Evolutionary conservation across 2,329 filamentous ascomycete species (phyloP), one percentile per base, ranked within the genome.

Genomic region (Paracorniculantispora psalliotae): DNA sequence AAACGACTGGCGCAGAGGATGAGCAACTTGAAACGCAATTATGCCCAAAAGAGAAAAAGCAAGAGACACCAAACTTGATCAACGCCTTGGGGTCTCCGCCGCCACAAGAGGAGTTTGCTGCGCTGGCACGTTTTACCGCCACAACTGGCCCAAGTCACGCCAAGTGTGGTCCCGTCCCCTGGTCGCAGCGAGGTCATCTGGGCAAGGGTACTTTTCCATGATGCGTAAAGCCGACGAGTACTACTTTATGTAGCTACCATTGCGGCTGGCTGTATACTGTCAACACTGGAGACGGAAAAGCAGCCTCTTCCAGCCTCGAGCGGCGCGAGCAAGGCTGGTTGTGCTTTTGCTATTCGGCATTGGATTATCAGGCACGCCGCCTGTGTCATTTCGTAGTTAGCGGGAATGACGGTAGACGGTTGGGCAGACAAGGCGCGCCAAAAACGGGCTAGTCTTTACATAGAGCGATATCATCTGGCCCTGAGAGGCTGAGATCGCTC

Each of bases 101-200:
- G 30, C 30, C 6, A 33, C 6, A n/a, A n/a, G 4, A 26, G 35
- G 50, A 43, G 10, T 47, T 37, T 19, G 21, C 41, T 55, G 30
- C 30, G 52, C 41, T 47, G 41, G 52, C 52, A 55, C 49, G 49
- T 43, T 43, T 26, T 46, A 55, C 52, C 52, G 52, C 52, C 52
- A 55, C 52, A 55, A 47, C 43, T 55, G 52, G 30, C 9, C 19
- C 17, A 12, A 30, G 37, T 23, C 49, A 39, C 21, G 21, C 37
- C 50, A 53, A 53, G 19, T n/a, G 50, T 28, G 37, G 50, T 30
- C 23, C 51, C 51, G 50, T 30, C 23, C 51, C 51, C 21, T 21
- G 28, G 51, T 44, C 39, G 51, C 51, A 30, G 19, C n/a, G 35
- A 51, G 23, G 37, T 44, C 51, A 53, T 53, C n/a, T 17, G 37